Evolutionary conservation across 108 stramenopile species (phyloP), one percentile per base, ranked within the genome.

Genomic region (Stephanodiscus minutulus): DNA sequence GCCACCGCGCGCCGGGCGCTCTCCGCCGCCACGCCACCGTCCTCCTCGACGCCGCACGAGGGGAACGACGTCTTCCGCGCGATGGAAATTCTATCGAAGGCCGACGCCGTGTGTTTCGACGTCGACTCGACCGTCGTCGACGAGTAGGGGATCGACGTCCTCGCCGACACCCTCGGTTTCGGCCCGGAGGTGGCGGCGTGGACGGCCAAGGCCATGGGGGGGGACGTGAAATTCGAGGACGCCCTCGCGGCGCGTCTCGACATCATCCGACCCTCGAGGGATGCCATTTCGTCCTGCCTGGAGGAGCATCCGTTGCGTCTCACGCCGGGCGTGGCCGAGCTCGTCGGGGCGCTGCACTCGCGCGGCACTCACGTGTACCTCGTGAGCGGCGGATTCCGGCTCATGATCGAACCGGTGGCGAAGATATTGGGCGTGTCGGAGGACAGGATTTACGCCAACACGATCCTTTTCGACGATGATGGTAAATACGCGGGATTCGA

Each of bases 391-490:
- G 99, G 99, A 33, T 98, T 99, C 60, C 90, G 97, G 0, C 84
- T 96, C 76, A 99, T 99, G 99, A 99, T 99, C 81, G 91, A 96
- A 73, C 98, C 99, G 4, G 85, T 98, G 1, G 97, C 97, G 18
- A 49, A 83, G 44, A 59, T 65, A 39, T 71, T 99, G 44, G 64
- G 81, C 46, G 88, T 99, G 52, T 68, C 50, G 20, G 17, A 11
- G 7, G 56, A 71, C 7, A 85, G 92, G 50, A 93, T 99, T 63
- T 88, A 88, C 72, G 99, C 99, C 59, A 99, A 99, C 81, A 96
- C 88, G 3, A 75, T 99, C 29, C 57, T 91, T 3, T 98, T 97
- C 68, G 85, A 90, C 66, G 81, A 85, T 2, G 37, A 79, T 25
- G 97, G 96, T 12, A 60, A 77, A 3, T 99, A 97, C 66, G 47